Evolutionary conservation across 2,329 filamentous ascomycete species (phyloP).

Genomic region (Ambrosiella beaveri): DNA sequence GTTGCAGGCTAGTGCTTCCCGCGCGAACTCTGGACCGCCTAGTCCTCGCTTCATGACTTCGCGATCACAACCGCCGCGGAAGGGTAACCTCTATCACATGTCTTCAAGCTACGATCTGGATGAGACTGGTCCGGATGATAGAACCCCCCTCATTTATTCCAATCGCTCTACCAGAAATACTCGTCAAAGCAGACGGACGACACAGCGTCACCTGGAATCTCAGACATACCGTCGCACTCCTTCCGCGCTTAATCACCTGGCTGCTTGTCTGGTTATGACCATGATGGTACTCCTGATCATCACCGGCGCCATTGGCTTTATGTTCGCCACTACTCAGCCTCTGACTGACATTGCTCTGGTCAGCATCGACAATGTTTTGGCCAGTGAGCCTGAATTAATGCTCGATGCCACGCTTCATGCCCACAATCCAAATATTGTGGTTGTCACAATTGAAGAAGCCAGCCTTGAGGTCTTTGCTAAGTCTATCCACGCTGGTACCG

Average conservation of each 20-base stretch:
- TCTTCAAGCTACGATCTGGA: conserved; percentile 62
- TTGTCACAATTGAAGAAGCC: conserved; percentile 69
- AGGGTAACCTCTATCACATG: conserved; percentile 39
- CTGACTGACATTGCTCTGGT: conserved; percentile 62
- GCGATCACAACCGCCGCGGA: conserved; percentile 22
- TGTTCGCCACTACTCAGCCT: conserved; percentile 81
- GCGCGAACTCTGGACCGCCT: conserved; percentile 49
- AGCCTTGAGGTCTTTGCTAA: conserved; percentile 91
- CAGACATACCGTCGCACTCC: conserved; percentile 47
- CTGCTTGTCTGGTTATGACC: conserved; percentile 73
- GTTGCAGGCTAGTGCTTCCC: conserved; percentile 36
- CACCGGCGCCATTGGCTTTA: conserved; percentile 71
- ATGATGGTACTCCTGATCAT: conserved; percentile 67
- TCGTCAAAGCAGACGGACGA: conserved; percentile 35
- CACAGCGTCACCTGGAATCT: conserved; percentile 55
- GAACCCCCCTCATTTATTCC: conserved; percentile 60
- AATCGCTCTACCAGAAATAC: conserved; percentile 22
- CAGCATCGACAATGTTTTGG: conserved; percentile 75
- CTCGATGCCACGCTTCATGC: conserved; percentile 77
- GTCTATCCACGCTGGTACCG: conserved; percentile 67
- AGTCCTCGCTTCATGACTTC: conserved; percentile 42
- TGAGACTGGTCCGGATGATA: conserved; percentile 63
- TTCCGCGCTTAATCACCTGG: conserved; percentile 53
- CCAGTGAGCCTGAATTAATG: conserved; percentile 89
- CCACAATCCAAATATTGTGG: conserved; percentile 82